phyloP scores from a whole-genome alignment of 2,329 filamentous ascomycete genomes.

The Coniochaeta ligniaria region DNA sequence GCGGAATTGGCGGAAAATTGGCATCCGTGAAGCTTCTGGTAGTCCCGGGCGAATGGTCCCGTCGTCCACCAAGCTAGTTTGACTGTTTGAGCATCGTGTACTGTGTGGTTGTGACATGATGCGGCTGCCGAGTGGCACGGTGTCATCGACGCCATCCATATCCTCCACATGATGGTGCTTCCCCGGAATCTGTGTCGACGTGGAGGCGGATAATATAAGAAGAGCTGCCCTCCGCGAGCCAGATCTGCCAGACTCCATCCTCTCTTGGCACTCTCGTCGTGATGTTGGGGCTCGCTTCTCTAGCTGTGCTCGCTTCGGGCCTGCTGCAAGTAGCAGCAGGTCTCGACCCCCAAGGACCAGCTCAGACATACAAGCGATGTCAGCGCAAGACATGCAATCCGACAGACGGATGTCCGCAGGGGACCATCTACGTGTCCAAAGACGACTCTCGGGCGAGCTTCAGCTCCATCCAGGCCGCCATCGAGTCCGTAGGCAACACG shows the following conservation, averaged over 20 bases:
- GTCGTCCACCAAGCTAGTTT: background rate
- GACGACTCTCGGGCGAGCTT: slow-evolving; percentile 26
- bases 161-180: background rate
- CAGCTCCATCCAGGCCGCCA: slow-evolving; percentile 30
- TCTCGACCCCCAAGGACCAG: slow-evolving; percentile 10
- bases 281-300: background rate
- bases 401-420: slow-evolving; percentile 28
- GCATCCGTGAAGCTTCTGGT: background rate
- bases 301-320: background rate
- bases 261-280: background rate
- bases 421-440: slow-evolving; percentile 33
- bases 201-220: background rate
- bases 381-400: slow-evolving; percentile 24
- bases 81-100: background rate
- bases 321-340: background rate
- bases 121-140: background rate
- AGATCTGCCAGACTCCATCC: background rate
- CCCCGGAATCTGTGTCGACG: background rate
- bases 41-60: background rate
- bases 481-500: slow-evolving; percentile 28
- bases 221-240: background rate
- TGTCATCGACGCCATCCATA: background rate
- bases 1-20: slow-evolving; percentile 1
- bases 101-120: background rate
- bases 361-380: slow-evolving; percentile 20